Conservation (phyloP, 129 eudicot genomes). For the Escallonia rubra region DNA sequence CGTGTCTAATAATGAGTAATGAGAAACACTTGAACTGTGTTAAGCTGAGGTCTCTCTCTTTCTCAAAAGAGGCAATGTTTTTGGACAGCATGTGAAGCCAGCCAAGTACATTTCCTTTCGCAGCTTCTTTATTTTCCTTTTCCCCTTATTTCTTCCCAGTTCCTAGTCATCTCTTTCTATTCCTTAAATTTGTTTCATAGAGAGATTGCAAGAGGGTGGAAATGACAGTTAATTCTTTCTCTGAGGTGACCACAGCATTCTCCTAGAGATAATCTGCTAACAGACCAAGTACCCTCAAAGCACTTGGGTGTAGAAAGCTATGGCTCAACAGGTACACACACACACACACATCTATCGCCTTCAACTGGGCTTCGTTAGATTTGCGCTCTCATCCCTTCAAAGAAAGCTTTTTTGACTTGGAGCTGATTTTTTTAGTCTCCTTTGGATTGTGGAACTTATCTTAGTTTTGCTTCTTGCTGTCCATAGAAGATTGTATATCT, state of each 20-base stretch:
- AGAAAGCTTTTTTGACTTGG: conserved; percentile 1
- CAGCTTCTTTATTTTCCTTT: background rate
- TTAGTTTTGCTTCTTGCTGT: background rate
- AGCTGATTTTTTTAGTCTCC: background rate
- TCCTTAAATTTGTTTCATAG: background rate
- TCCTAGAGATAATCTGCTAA: background rate
- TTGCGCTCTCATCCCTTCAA: background rate
- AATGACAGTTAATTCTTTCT: background rate
- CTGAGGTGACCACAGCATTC: background rate
- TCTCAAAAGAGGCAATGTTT: conserved; percentile 1
- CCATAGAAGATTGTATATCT: background rate
- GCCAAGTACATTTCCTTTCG: conserved; percentile 6
- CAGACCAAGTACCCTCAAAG: background rate
- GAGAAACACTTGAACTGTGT: background rate
- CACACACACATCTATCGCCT: background rate
- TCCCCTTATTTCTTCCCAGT: background rate
- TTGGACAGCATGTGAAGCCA: conserved; percentile 14
- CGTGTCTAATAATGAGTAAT: background rate
- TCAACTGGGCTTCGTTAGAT: background rate
- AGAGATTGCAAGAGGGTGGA: conserved; percentile 1
- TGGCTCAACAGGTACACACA: conserved; percentile 27
- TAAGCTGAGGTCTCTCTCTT: background rate
- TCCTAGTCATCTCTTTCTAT: background rate
- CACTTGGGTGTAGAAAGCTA: background rate
- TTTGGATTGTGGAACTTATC: background rate